phyloP scores from a whole-genome alignment of 352 stramenopile species.

The Nothophytophthora sp. region DNA sequence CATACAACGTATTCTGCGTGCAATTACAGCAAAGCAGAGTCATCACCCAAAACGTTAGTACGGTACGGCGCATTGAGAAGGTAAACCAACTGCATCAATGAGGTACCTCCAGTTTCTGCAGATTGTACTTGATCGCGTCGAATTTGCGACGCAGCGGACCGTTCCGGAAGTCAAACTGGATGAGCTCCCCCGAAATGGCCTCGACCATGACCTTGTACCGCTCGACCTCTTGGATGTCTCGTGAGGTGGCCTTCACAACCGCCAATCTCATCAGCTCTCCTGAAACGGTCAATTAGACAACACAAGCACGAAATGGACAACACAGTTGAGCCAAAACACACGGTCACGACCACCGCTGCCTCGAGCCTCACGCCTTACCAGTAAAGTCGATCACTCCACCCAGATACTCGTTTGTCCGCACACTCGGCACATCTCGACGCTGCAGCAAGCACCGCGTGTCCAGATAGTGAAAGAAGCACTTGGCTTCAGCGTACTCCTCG shows the following conservation, averaged over 20 bases:
- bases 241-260: slow-evolving; percentile 85
- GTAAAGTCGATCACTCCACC: slow-evolving; percentile 96
- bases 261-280: slow-evolving; percentile 90
- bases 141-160: slow-evolving; percentile 92
- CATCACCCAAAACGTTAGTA: neutral
- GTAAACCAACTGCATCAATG: neutral
- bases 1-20: slow-evolving; percentile 92
- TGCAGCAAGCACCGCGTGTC: slow-evolving; percentile 53
- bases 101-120: slow-evolving; percentile 91
- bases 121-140: slow-evolving; percentile 95
- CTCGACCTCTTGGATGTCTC: slow-evolving; percentile 83
- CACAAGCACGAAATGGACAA: neutral
- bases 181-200: slow-evolving; percentile 86
- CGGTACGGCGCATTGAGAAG: too few relatives aligned
- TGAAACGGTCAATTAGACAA: slow-evolving; percentile 19
- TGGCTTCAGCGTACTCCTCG: slow-evolving; percentile 95
- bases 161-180: slow-evolving; percentile 96
- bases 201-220: slow-evolving; percentile 84
- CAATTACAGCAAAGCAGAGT: neutral
- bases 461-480: slow-evolving; percentile 91
- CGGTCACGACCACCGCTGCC: slow-evolving; percentile 20
- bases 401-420: slow-evolving; percentile 92
- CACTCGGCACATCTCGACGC: slow-evolving; percentile 45
- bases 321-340: slow-evolving; percentile 4
- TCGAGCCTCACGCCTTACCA: slow-evolving; percentile 43